These are phyloP conservation scores for Raphanus sativus DNA, from an alignment of 345 rosid genomes.

Conservation along the genomic window DNA sequence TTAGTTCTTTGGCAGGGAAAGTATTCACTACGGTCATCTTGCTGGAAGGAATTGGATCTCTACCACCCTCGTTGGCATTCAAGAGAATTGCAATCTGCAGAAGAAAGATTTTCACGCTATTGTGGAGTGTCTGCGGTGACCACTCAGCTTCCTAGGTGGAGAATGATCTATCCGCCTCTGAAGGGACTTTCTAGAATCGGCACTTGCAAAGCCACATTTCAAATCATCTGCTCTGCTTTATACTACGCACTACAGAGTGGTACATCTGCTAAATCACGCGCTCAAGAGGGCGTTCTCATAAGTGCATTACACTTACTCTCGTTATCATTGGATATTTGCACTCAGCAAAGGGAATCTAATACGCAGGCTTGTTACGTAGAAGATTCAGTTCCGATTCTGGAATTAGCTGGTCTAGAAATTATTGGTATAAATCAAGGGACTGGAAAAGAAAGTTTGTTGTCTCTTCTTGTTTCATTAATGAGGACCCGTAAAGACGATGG, in stretches of 20 bases:
- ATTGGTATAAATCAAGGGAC: conserved; percentile 46
- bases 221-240: conserved; percentile 66
- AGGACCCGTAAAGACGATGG: conserved; percentile 58
- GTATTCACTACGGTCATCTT: conserved; percentile 70
- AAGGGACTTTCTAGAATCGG: conserved; percentile 66
- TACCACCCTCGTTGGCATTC: conserved; percentile 90
- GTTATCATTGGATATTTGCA: conserved; percentile 67
- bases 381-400: conserved; percentile 48
- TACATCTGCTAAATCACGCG: conserved; percentile 61
- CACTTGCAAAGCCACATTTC: conserved; percentile 67
- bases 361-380: conserved; percentile 37
- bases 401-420: conserved; percentile 67
- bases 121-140: conserved; percentile 72
- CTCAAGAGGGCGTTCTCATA: conserved; percentile 73
- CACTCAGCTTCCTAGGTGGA: conserved; percentile 87
- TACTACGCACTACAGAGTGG: conserved; percentile 74
- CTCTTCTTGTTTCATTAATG: conserved; percentile 86
- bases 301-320: conserved; percentile 79
- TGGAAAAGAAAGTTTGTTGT: conserved; percentile 69
- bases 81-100: conserved; percentile 88
- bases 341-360: conserved; percentile 50
- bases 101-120: conserved; percentile 83
- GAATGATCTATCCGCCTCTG: conserved; percentile 72
- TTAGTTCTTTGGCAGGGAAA: conserved; percentile 58
- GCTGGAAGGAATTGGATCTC: conserved; percentile 93